phyloP scores from a whole-genome alignment of 164 flowering plant genomes.

The Magnolia kwangsiensis region DNA sequence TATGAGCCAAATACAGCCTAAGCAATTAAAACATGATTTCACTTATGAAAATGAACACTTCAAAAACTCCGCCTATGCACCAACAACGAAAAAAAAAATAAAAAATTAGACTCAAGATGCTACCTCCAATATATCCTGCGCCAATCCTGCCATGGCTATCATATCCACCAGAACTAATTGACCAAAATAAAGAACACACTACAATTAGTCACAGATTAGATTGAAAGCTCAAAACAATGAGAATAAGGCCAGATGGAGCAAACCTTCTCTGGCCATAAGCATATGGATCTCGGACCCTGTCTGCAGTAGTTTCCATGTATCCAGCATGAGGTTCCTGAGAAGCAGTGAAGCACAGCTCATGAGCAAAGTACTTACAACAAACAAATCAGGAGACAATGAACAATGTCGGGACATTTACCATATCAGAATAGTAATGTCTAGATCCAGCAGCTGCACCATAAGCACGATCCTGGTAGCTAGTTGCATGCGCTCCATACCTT shows the following conservation, averaged over 20 bases:
- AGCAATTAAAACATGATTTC: too few species aligned
- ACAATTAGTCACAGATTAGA: slow-evolving; percentile 5
- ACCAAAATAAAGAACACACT: slow-evolving; percentile 2
- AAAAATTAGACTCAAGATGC: background rate
- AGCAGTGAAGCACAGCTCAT: slow-evolving; percentile 2
- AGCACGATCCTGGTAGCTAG: slow-evolving; percentile 16
- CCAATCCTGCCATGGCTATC: slow-evolving; percentile 18
- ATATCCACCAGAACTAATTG: slow-evolving; percentile 24
- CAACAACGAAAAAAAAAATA: background rate
- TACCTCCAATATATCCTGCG: slow-evolving; percentile 29
- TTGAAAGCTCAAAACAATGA: background rate
- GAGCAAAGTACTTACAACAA: background rate
- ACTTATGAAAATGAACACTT: background rate
- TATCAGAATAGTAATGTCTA: slow-evolving; percentile 24
- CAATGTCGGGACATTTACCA: slow-evolving; percentile 18
- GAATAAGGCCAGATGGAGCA: background rate
- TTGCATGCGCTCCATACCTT: slow-evolving; percentile 17
- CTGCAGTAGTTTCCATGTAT: slow-evolving; percentile 21
- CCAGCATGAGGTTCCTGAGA: slow-evolving; percentile 48
- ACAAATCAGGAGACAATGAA: background rate
- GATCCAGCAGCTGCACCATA: slow-evolving; percentile 30
- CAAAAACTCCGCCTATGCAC: background rate
- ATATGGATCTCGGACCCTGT: slow-evolving; percentile 19
- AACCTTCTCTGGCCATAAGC: slow-evolving; percentile 30
- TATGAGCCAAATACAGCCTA: background rate